Base-by-base conservation (phyloP, 108 stramenopile species). In the Pinguiococcus pyrenoidosus region DNA sequence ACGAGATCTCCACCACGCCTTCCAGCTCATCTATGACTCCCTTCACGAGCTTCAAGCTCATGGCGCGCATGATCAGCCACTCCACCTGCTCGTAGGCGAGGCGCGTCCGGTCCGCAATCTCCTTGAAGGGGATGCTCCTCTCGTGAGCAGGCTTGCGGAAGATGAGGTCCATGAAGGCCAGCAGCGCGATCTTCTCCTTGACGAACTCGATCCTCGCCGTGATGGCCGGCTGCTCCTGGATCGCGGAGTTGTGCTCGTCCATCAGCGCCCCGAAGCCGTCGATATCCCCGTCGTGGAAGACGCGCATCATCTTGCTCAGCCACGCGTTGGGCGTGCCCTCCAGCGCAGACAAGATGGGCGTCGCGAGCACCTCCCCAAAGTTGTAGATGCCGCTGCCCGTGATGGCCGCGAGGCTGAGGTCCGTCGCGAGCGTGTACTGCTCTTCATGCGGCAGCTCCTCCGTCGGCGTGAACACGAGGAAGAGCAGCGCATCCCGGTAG, bases 321-420 rank as follows among this genome's bases (percentile, higher is more conserved):
- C 85, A 93, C 7, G 61, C 72, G 35, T 85, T 47, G 1, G 78
- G 59, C 14, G 81, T 81, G 23, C 63, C 62, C 28, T 71, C 69
- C 12, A 96, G 55, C 14, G 58, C 66, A 33, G 47, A 39, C 20
- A 92, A 55, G 28, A 90, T 73, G 13, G 89, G 89, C 36, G 85
- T 87, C 20, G 74, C 72, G 28, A 95, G 36, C 29, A 95, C 81
- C 66, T 92, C 87, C 13, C 92, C 92, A 42, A 96, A 81, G 57
- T 96, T 88, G 71, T 79, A 99, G 5, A 96, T 87, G 4, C 89
- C 89, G 21, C 92, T 90, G 27, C 89, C 97, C 8, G 89, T 85
- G 28, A 99, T 59, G 14, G 97, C 92, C 1, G 97, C 89, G 30
- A 99, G 51, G 69, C 77, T 67, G 39, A 99, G 54, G 69, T 93